These are phyloP conservation scores for Xerocomus minutiporus DNA, from an alignment of 1,284 basidiomycete genomes.

Conservation along the genomic window DNA sequence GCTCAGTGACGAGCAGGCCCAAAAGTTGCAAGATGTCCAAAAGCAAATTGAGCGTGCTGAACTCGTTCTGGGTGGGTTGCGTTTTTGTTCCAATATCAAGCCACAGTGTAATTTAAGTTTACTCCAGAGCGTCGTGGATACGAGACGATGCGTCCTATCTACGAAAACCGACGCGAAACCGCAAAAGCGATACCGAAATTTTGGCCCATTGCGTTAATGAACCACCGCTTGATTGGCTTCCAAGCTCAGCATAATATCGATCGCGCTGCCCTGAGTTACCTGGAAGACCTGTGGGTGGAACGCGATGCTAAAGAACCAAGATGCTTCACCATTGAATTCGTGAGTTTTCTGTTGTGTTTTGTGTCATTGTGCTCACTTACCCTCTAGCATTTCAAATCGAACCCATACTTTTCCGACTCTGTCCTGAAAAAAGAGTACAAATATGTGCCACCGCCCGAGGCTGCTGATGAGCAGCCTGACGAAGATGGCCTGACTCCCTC, in stretches of 20 bases:
- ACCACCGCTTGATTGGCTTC: constrained; percentile 55
- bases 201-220: constrained; percentile 76
- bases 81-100: constrained; percentile 1
- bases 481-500: constrained; percentile 67
- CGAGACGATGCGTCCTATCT: constrained; percentile 53
- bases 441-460: constrained; percentile 53
- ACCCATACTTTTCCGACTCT: constrained; percentile 72
- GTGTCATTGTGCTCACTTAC: constrained; percentile 7
- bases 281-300: constrained; percentile 76
- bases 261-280: constrained; percentile 66
- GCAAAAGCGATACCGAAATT: constrained; percentile 67
- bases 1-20: constrained; percentile 63
- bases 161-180: constrained; percentile 61
- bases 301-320: constrained; percentile 63
- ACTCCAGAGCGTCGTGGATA: constrained; percentile 59
- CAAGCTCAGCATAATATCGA: constrained; percentile 67
- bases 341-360: constrained; percentile 40
- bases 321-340: constrained; percentile 76
- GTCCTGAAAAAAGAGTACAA: constrained; percentile 78
- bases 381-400: constrained; percentile 71
- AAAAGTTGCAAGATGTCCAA: constrained; percentile 57
- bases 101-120: constrained; percentile 10
- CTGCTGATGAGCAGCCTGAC: constrained; percentile 55
- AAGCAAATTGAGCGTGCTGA: constrained; percentile 66
- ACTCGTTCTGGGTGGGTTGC: constrained; percentile 60